A percentile compares a stretch with the other conserved stretches of the same genome.
Evolutionary conservation across 2,329 filamentous ascomycete genomes (phyloP).

Genomic region (Blastomyces gilchristii): DNA sequence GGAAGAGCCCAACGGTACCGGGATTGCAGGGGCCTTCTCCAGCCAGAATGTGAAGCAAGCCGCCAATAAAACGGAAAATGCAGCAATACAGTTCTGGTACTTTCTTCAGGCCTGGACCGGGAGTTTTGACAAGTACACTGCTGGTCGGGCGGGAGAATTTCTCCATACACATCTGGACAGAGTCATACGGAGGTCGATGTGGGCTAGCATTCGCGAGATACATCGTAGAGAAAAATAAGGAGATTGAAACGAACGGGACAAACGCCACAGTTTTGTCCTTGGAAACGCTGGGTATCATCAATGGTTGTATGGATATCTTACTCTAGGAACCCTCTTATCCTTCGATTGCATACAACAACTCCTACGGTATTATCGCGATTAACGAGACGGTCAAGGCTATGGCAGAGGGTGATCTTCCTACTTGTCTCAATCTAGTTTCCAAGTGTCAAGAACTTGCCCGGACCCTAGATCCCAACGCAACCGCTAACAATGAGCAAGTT

Average conservation of each 20-base stretch:
- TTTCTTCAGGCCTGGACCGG: conserved; percentile 48
- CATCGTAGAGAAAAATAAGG: conserved; percentile 33
- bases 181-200: conserved; percentile 38
- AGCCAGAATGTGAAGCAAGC: conserved; percentile 9
- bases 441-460: conserved; percentile 40
- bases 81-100: conserved; percentile 43
- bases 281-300: conserved; percentile 41
- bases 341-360: conserved; percentile 33
- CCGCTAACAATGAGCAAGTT: conserved; percentile 36
- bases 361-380: too few relatives aligned
- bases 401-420: too few relatives aligned
- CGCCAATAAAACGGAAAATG: conserved; percentile 30
- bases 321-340: conserved; percentile 42
- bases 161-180: conserved; percentile 36
- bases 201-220: conserved; percentile 31
- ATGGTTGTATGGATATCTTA: conserved; percentile 58
- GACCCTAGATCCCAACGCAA: conserved; percentile 41
- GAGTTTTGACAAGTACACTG: conserved; percentile 46
- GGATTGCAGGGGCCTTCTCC: conserved; percentile 1
- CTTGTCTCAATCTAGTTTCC: too few relatives aligned
- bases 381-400: too few relatives aligned
- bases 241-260: conserved; percentile 36
- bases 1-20: not conserved
- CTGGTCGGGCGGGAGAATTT: conserved; percentile 36
- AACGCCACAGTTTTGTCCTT: conserved; percentile 21